Percentiles rank a stretch among this genome's conserved stretches.
These are phyloP conservation scores for Ustilago hordei DNA, from an alignment of 1,284 basidiomycete species.

Conservation along the genomic window DNA sequence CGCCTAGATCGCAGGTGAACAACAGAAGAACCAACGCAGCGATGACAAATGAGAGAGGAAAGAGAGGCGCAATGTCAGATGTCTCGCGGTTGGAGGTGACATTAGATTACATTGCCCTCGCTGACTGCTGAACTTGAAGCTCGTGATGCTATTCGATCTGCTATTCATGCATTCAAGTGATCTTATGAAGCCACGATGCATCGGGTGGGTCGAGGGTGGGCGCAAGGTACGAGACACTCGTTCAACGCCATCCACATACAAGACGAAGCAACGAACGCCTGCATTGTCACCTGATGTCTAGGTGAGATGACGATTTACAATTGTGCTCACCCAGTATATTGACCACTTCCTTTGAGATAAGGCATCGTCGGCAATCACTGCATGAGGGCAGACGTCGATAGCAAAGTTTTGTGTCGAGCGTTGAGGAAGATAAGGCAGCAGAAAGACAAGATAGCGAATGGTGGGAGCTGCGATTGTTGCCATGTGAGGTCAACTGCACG, in stretches of 20 bases:
- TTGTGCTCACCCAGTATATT: neutral
- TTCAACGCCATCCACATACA: no score
- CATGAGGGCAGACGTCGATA: neutral
- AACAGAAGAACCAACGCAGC: neutral
- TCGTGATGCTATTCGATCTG: neutral
- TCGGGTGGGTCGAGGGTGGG: neutral
- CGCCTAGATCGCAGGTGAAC: neutral
- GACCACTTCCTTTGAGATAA: neutral
- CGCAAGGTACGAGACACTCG: neutral
- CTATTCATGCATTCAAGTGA: neutral
- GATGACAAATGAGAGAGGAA: neutral
- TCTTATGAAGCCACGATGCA: slow-evolving; percentile 7
- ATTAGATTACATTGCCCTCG: slow-evolving; percentile 8
- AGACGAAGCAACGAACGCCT: neutral
- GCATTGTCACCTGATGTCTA: neutral
- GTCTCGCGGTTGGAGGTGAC: slow-evolving; percentile 10
- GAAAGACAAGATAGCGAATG: slow-evolving; percentile 1
- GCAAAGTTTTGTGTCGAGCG: neutral
- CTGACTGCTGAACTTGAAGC: neutral
- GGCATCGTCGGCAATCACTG: neutral
- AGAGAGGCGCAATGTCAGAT: neutral
- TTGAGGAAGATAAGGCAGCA: neutral
- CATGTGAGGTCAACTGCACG: neutral
- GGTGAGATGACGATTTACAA: neutral
- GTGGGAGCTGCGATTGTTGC: neutral